Conservation (phyloP, 192 early-diverging fungal species). For the Entomortierella lignicola region DNA sequence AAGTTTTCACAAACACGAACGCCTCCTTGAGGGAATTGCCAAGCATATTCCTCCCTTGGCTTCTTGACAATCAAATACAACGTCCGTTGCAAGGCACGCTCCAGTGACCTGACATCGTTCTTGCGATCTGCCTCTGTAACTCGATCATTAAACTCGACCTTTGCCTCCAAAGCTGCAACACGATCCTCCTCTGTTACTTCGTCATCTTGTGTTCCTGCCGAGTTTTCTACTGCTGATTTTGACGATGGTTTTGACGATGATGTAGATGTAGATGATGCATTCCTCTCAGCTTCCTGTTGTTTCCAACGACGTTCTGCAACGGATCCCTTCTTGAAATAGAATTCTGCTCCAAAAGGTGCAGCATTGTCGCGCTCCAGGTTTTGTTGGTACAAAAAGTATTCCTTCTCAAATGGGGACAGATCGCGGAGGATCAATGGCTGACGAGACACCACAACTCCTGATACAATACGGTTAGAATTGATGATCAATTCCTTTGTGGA, state of each 20-base stretch:
- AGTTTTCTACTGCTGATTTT: slow-evolving; percentile 15
- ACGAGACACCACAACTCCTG: slow-evolving; percentile 77
- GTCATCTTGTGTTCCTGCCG: slow-evolving; percentile 12
- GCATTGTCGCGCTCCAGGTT: slow-evolving; percentile 64
- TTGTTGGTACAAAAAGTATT: slow-evolving; percentile 79
- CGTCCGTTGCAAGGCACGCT: slow-evolving; percentile 80
- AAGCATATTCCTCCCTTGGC: slow-evolving; percentile 62
- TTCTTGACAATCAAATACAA: slow-evolving; percentile 87
- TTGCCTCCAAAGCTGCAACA: slow-evolving; percentile 54
- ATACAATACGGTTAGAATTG: slow-evolving; percentile 58
- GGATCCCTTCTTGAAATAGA: slow-evolving; percentile 86
- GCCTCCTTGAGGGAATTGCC: slow-evolving; percentile 80
- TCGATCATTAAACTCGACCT: slow-evolving; percentile 67
- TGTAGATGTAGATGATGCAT: slow-evolving; percentile 13
- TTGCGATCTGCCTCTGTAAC: slow-evolving; percentile 72
- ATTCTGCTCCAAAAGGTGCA: slow-evolving; percentile 68
- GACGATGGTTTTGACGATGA: slow-evolving; percentile 16
- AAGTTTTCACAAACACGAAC: slow-evolving; percentile 76
- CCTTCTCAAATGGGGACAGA: slow-evolving; percentile 70
- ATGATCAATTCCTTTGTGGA: slow-evolving; percentile 54
- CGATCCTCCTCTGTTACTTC: slow-evolving; percentile 57
- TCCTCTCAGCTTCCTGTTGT: slow-evolving; percentile 54
- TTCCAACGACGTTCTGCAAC: slow-evolving; percentile 74
- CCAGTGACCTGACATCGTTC: slow-evolving; percentile 76
- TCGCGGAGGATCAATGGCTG: slow-evolving; percentile 73